phyloP scores from a whole-genome alignment of 2,329 filamentous ascomycete genomes.

The Colletotrichum horii region DNA sequence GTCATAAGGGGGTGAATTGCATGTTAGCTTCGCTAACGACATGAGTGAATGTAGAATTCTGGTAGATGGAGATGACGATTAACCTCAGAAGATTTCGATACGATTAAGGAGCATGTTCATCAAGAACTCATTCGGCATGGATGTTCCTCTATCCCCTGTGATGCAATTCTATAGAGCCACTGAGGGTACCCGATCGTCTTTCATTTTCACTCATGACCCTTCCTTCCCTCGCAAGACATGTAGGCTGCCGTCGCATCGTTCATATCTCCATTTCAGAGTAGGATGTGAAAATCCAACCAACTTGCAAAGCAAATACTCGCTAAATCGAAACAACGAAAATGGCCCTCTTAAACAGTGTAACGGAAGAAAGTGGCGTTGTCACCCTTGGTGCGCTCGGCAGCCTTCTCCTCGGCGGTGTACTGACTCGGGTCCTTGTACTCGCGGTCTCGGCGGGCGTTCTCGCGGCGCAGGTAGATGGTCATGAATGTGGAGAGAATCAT shows the following conservation, averaged over 20 bases:
- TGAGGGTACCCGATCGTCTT: not conserved
- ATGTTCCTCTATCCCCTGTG: not conserved
- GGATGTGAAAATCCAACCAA: not conserved
- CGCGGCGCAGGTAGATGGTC: constrained; percentile 60
- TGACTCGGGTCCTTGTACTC: constrained; percentile 50
- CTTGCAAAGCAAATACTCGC: not conserved
- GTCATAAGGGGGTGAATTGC: not conserved
- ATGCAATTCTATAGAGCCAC: not conserved
- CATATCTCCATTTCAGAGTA: not conserved
- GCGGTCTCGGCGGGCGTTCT: constrained; percentile 60
- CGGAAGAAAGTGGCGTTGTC: constrained; percentile 63
- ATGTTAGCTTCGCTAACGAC: not conserved
- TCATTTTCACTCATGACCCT: not conserved
- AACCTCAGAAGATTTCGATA: not conserved
- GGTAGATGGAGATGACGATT: not conserved
- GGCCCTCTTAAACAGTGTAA: constrained; percentile 48
- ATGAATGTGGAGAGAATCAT: constrained; percentile 57
- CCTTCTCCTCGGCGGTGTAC: constrained; percentile 59
- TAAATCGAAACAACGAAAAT: not conserved
- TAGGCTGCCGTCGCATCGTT: not conserved
- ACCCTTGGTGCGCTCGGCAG: constrained; percentile 56
- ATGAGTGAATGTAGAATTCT: not conserved
- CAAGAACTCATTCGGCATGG: not conserved
- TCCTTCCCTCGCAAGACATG: not conserved
- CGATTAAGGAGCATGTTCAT: not conserved